Evolutionary conservation across 2,329 filamentous ascomycete species (phyloP).

Genomic region (Macroventuria anomochaeta): DNA sequence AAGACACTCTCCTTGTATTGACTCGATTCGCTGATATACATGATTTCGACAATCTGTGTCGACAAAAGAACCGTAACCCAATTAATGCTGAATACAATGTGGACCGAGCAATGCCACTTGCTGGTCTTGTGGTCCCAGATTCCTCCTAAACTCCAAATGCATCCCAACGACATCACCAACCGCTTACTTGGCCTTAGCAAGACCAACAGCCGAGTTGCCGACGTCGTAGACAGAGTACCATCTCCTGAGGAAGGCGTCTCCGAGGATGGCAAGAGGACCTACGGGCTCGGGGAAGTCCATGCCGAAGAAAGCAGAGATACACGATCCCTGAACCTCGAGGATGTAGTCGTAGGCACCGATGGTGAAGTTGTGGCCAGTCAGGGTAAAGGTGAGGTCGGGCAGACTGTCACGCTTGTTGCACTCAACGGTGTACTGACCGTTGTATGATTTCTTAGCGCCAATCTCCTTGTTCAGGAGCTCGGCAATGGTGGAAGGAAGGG

Average conservation of each 20-base stretch:
- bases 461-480: constrained; percentile 98
- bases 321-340: constrained; percentile 91
- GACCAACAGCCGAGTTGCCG: constrained; percentile 84
- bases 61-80: constrained; percentile 15
- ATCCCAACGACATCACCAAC: not conserved
- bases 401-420: constrained; percentile 82
- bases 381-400: constrained; percentile 89
- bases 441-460: constrained; percentile 96
- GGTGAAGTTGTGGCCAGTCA: constrained; percentile 91
- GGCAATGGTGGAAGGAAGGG: constrained; percentile 86
- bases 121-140: not conserved
- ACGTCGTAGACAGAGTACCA: constrained; percentile 98
- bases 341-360: constrained; percentile 92
- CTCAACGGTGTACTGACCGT: constrained; percentile 94
- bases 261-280: constrained; percentile 92
- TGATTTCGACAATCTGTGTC: constrained; percentile 14
- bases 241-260: constrained; percentile 80
- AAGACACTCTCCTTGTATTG: constrained; percentile 11
- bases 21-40: constrained; percentile 28
- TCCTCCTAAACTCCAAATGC: constrained; percentile 8
- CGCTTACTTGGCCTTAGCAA: constrained; percentile 79
- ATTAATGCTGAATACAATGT: constrained; percentile 26
- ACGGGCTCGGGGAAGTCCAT: constrained; percentile 85
- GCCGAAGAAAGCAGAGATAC: constrained; percentile 97
- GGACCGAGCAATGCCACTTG: constrained; percentile 22